These are phyloP conservation scores for Kodamaea alishanica DNA, from an alignment of 1,139 yeast species.

Conservation along the genomic window DNA sequence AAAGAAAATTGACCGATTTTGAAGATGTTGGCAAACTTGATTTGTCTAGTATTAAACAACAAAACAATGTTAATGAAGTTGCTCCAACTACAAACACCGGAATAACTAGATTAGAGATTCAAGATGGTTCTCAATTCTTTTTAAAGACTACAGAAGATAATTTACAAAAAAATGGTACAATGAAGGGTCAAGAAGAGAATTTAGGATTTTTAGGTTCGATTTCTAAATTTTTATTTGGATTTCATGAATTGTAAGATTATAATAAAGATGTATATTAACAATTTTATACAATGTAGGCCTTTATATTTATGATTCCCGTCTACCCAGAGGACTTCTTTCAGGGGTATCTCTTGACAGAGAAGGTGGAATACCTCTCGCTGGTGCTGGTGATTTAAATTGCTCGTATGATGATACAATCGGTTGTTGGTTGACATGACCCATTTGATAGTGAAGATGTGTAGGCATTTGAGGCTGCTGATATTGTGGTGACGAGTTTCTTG, in stretches of 20 bases:
- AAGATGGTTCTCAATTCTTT: slow-evolving; percentile 41
- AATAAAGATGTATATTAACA: background rate
- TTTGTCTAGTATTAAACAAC: slow-evolving; percentile 7
- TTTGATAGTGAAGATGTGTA: too few species aligned
- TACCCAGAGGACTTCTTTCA: too few species aligned
- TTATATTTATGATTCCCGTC: too few species aligned
- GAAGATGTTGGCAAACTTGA: slow-evolving; percentile 52
- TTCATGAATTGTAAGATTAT: slow-evolving; percentile 36
- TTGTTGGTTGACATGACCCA: too few species aligned
- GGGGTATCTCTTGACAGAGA: slow-evolving; percentile 6
- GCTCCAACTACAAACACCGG: slow-evolving; percentile 12
- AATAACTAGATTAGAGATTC: slow-evolving; percentile 32
- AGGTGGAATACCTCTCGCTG: slow-evolving; percentile 9
- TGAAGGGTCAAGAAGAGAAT: slow-evolving; percentile 22
- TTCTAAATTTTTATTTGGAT: slow-evolving; percentile 42
- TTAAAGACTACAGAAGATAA: slow-evolving; percentile 24
- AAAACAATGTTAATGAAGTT: slow-evolving; percentile 1
- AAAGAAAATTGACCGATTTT: slow-evolving; percentile 45
- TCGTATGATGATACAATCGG: slow-evolving; percentile 1
- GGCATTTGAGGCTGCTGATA: too few species aligned
- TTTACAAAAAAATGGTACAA: slow-evolving; percentile 8
- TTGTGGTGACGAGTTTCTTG: too few species aligned
- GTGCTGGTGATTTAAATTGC: slow-evolving; percentile 12
- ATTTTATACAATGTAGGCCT: slow-evolving; percentile 3
- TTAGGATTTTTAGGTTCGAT: slow-evolving; percentile 35